These are phyloP conservation scores for Harrya chromipes DNA, from an alignment of 768 basidiomycete genomes.

Conservation along the genomic window DNA sequence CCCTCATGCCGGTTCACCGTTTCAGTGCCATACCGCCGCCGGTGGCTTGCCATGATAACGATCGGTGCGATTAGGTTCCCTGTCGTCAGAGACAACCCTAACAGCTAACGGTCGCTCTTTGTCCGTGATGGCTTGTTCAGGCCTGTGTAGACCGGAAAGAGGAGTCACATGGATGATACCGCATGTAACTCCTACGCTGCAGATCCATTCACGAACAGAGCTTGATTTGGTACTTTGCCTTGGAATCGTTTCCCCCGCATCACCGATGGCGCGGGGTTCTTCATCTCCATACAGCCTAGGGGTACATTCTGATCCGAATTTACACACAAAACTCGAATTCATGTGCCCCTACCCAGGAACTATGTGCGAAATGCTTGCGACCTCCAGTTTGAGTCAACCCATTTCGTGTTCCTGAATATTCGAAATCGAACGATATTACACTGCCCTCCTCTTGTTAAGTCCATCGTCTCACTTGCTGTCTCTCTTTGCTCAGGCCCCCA, in stretches of 20 bases:
- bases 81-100: neutral
- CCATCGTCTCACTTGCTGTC: neutral
- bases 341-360: too few relatives aligned
- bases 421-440: neutral
- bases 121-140: neutral
- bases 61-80: too few relatives aligned
- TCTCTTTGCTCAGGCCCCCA: too few relatives aligned
- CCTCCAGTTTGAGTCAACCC: neutral
- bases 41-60: neutral
- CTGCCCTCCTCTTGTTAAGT: neutral
- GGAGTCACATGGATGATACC: neutral
- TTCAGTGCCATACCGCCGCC: neutral
- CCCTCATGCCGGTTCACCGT: neutral
- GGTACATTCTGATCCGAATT: neutral
- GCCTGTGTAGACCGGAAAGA: neutral
- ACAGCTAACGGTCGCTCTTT: neutral
- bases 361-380: too few relatives aligned
- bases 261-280: neutral
- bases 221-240: neutral
- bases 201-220: neutral
- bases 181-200: neutral
- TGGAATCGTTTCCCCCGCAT: neutral
- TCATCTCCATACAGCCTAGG: neutral
- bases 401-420: neutral
- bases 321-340: neutral